Evolutionary conservation across 2,329 filamentous ascomycete genomes (phyloP).

Genomic region (Ophiocordyceps robertsii): DNA sequence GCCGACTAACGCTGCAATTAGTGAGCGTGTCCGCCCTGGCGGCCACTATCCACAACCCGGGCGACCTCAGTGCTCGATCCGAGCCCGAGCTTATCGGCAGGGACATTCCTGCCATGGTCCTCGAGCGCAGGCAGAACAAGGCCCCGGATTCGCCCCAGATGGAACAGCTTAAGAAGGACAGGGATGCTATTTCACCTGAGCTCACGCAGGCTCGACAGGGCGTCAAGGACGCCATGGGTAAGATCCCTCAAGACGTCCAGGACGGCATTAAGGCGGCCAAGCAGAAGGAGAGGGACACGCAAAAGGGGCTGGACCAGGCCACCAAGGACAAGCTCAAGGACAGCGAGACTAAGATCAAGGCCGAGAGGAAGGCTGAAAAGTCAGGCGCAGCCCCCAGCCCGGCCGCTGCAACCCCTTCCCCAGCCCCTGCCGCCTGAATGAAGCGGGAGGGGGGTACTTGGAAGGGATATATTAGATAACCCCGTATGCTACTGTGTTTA

Average conservation of each 20-base stretch:
- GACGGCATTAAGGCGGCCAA: neutral
- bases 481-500: too few relatives aligned
- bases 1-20: neutral
- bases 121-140: neutral
- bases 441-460: too few relatives aligned
- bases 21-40: neutral
- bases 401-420: too few relatives aligned
- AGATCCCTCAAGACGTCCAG: too few relatives aligned
- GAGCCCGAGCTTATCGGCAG: neutral
- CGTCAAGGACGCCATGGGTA: too few relatives aligned
- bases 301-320: too few relatives aligned
- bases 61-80: neutral
- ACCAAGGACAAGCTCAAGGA: too few relatives aligned
- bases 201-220: neutral
- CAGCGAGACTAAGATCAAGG: too few relatives aligned
- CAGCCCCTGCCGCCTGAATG: too few relatives aligned
- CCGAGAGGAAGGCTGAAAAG: too few relatives aligned
- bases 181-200: neutral
- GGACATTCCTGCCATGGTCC: neutral
- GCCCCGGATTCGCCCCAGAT: neutral
- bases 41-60: neutral
- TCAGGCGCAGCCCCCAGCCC: too few relatives aligned
- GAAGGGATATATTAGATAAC: too few relatives aligned
- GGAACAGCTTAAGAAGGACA: neutral
- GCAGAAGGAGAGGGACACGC: neutral